A percentile compares a stretch with the other conserved stretches of the same genome.
These are phyloP conservation scores for Venturia asperata DNA, from an alignment of 2,329 filamentous ascomycete genomes.

Conservation along the genomic window DNA sequence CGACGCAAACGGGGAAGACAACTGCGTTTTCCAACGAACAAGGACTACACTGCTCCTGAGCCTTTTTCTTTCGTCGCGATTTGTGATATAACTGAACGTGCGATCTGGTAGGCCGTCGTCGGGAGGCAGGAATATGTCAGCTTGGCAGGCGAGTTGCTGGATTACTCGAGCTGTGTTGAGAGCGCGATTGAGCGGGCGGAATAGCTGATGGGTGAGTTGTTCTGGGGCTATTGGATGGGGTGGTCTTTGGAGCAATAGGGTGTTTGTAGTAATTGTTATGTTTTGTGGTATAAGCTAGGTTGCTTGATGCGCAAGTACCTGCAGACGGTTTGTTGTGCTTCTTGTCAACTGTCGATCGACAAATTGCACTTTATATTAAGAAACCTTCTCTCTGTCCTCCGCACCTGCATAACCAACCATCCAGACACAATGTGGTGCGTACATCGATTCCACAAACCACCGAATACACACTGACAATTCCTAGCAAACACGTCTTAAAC, in stretches of 20 bases:
- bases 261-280: neutral
- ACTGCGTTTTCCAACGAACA: neutral
- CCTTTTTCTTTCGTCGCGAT: too few relatives aligned
- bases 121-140: neutral
- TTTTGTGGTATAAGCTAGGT: neutral
- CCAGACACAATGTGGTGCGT: neutral
- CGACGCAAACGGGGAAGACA: conserved; percentile 3
- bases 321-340: neutral
- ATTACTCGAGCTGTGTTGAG: neutral
- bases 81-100: neutral
- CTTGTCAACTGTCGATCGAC: neutral
- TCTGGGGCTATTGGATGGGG: neutral
- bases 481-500: conserved; percentile 95
- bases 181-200: neutral
- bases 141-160: neutral
- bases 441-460: too few relatives aligned
- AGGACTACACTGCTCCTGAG: neutral
- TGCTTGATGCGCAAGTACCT: neutral
- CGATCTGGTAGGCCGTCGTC: neutral
- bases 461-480: neutral
- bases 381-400: neutral
- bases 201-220: neutral
- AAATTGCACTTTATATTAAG: neutral
- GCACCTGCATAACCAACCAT: neutral
- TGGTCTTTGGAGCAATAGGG: neutral